Base-by-base conservation (phyloP, 2,329 filamentous ascomycete genomes). In the Didymellaceae sp. region DNA sequence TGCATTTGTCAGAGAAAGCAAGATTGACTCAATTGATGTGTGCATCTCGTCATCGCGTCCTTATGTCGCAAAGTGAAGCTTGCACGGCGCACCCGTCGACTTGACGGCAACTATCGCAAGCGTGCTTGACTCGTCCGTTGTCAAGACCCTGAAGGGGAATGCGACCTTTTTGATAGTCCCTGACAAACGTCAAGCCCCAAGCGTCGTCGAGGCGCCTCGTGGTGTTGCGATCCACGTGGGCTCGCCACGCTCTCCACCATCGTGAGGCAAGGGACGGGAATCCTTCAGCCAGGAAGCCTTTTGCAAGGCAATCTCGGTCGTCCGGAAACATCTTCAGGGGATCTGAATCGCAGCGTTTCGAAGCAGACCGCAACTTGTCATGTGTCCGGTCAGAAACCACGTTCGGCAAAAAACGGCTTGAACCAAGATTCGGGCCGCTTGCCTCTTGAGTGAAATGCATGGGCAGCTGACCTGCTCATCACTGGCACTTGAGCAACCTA, bases 341-440 rank as follows among this genome's bases (percentile, higher is more conserved):
- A 51, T 46, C 26, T 54, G 44, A 48, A 35, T 52, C 48, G 48
- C 42, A 38, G 37, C 25, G 48, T 55, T 52, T 47, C 52, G 52
- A 57, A 46, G 55, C 52, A 57, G 49, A 60, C 56, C 48, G 59
- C 55, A 59, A 49, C 45, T 57, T 61, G 57, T 45, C 55, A 52
- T 60, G 52, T 52, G 43, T 47, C 54, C 58, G 52, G 58, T 50
- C 38, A 52, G 38, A 38, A 33, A 51, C 35, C 44, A 49, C 45
- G 49, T 41, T 47, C 57, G 59, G 59, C 48, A 49, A 62, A 54
- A 57, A 32, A 51, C 57, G 61, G 58, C 52, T 55, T 34, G 55
- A 50, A 54, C 41, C 52, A 54, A 55, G 45, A 40, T 48, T 45
- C 52, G 48, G 43, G 54, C 43, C 54, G 47, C 51, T 45, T 55